Evolutionary conservation across 257 asterid genomes (phyloP), one percentile per base, ranked within the genome.

Genomic region (Leonotis leonurus): DNA sequence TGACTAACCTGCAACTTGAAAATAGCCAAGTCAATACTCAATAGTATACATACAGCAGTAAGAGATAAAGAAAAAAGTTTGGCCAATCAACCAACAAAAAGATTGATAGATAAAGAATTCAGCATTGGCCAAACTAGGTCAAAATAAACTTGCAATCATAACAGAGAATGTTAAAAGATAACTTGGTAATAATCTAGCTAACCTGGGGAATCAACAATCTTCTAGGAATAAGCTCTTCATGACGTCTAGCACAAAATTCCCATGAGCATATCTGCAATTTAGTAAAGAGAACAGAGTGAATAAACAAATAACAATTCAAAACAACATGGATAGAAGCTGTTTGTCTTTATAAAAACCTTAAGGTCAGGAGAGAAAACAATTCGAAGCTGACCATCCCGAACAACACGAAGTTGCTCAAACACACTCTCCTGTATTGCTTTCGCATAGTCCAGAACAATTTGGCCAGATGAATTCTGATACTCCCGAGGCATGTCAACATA

Each of bases 381-480:
- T n/a, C 97, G 89, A 69, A 92, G 95, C 81, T 86, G 99, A 56
- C 99, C 99, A 33, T 92, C 99, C 70, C 95, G 97, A 60, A 92
- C 99, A 68, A 92, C 97, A 16, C 97, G 95, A 51, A 88, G 90
- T 76, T 89, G 95, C 72, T 92, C 99, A 65, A 86, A 92, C 32
- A 92, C 95, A 65, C 97, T 89, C 84, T 92, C 95, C 78, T 92
- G 97, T 54, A 86, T 90, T 13, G 99, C 99, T 73, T 92, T 92
- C 10, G 96, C 95, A 65, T 89, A 89, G 75, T 89, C 99, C 55
- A 89, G 82, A 73, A 87, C 95, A 62, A 87, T 87, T 70, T 87
- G 94, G 63, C 95, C 95, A 8, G 95, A 81, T 17, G 96, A 75
- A 78, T 91, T 88, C 65, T 79, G 96, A 77, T 86, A 91, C 72